phyloP scores from a whole-genome alignment of 805 yeast genomes.

The Saturnispora serradocipensis region DNA sequence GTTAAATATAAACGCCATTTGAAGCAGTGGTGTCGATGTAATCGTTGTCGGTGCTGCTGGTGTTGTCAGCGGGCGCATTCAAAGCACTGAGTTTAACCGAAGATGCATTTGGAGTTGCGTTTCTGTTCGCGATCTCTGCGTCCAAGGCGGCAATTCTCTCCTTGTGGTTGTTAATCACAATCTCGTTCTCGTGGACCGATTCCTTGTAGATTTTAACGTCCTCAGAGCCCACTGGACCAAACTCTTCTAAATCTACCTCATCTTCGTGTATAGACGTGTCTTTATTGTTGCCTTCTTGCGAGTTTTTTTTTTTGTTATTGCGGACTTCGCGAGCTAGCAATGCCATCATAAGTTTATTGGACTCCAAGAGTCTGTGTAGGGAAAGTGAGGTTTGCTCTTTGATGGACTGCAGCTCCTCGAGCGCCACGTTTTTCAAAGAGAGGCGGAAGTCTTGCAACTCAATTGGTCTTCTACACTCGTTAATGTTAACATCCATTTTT shows the following conservation, averaged over 20 bases:
- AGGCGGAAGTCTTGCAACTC: slow-evolving; percentile 22
- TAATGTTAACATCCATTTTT: background rate
- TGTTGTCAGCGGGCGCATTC: background rate
- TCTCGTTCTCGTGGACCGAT: slow-evolving; percentile 47
- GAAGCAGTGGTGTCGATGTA: slow-evolving; percentile 17
- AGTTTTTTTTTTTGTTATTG: slow-evolving; percentile 20
- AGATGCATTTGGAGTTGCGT: slow-evolving; percentile 8
- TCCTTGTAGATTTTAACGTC: slow-evolving; percentile 46
- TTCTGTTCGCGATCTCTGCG: slow-evolving; percentile 40
- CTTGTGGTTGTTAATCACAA: slow-evolving; percentile 43
- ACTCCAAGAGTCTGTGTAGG: slow-evolving; percentile 37
- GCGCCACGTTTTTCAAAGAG: slow-evolving; percentile 31
- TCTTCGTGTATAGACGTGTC: background rate
- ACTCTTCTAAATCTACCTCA: slow-evolving; percentile 28
- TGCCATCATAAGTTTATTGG: slow-evolving; percentile 39
- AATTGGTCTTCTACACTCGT: slow-evolving; percentile 21
- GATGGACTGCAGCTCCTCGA: slow-evolving; percentile 31
- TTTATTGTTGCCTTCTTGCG: slow-evolving; percentile 2
- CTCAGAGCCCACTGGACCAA: slow-evolving; percentile 27
- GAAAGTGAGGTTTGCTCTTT: slow-evolving; percentile 32
- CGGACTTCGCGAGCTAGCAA: slow-evolving; percentile 24
- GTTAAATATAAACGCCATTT: background rate
- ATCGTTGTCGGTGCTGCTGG: slow-evolving; percentile 29
- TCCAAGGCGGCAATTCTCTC: slow-evolving; percentile 37
- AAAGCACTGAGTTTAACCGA: background rate